Evolutionary conservation across 1,284 basidiomycete species (phyloP), one percentile per base, ranked within the genome.

Genomic region (Pyrrhoderma noxium): DNA sequence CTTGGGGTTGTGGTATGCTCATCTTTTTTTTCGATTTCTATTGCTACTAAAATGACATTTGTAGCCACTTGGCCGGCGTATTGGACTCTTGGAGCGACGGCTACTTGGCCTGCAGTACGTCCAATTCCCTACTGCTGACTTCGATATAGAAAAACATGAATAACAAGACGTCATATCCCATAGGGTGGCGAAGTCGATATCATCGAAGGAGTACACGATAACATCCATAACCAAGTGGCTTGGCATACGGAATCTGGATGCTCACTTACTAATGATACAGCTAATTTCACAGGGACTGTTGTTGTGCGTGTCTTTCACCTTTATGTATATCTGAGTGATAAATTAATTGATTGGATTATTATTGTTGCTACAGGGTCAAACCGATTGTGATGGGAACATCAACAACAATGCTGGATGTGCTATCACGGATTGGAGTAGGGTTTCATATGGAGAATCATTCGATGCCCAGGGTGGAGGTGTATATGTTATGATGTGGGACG

Each of bases 141-240:
- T 11, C 27, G 7, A 31, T 31, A 11, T 31, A 31, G 27, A 5
- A 5, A 31, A 31, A 5, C 11, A 5, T 31, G 11, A 11, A 31
- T 31, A 11, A 31, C 27, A 31, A 5, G 27, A 31, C 13, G 34
- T 25, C 21, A 36, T 9, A 52, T 22, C 31, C 52, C 45, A 38
- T 56, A 85, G 80, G 68, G 70, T 4, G 87, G 87, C 4, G 87
- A 90, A 67, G 86, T 90, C 36, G 88, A 90, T 65, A 83, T 91
- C 48, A 74, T 89, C 18, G 85, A 89, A 67, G 82, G 85, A 7
- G 84, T 88, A 3, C 82, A 88, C 60, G 80, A 83, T 56, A 85
- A 85, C 60, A 70, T 80, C 60, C 80, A 85, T 59, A 89, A 89
- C 59, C 85, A 88, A 64, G 76, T 86, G 40, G 80, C 85, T 40